Conservation (phyloP, 1,284 basidiomycete genomes). For the Termitomyces sp. region DNA sequence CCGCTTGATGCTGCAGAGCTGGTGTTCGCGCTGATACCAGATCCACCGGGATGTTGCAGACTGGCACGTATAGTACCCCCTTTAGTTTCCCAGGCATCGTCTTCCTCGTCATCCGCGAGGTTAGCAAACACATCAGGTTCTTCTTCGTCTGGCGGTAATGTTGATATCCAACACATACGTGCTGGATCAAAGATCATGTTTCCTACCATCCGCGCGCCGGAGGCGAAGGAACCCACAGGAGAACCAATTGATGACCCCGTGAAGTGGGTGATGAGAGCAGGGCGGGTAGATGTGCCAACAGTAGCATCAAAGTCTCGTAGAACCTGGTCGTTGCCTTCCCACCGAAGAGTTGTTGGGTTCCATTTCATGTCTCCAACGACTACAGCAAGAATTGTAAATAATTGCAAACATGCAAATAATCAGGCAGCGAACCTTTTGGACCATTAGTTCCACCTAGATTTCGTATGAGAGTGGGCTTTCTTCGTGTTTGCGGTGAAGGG, state of each 20-base stretch:
- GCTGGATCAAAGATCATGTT: conserved; percentile 97
- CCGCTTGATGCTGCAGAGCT: conserved; percentile 27
- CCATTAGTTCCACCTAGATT: conserved; percentile 70
- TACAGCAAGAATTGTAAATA: conserved; percentile 29
- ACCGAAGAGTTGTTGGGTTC: conserved; percentile 84
- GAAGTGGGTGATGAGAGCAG: conserved; percentile 90
- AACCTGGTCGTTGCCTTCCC: conserved; percentile 94
- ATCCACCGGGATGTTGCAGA: conserved; percentile 35
- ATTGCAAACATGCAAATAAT: conserved; percentile 1
- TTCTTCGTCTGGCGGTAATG: conserved; percentile 79
- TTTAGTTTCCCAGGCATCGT: conserved; percentile 65
- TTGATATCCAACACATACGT: conserved; percentile 92
- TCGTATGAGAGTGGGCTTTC: conserved; percentile 83
- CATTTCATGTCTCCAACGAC: conserved; percentile 95
- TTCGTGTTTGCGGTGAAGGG: conserved; percentile 39
- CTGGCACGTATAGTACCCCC: conserved; percentile 74
- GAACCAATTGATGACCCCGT: conserved; percentile 77
- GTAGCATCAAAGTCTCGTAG: conserved; percentile 87
- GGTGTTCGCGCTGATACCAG: conserved; percentile 33
- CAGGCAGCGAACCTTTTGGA: conserved; percentile 64
- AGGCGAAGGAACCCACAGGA: conserved; percentile 71
- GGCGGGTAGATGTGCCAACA: conserved; percentile 80
- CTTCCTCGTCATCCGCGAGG: conserved; percentile 82
- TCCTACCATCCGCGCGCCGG: conserved; percentile 82
- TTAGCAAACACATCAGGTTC: conserved; percentile 91